Base-by-base conservation (phyloP, 768 basidiomycete genomes). In the Daedaleopsis nitida region DNA sequence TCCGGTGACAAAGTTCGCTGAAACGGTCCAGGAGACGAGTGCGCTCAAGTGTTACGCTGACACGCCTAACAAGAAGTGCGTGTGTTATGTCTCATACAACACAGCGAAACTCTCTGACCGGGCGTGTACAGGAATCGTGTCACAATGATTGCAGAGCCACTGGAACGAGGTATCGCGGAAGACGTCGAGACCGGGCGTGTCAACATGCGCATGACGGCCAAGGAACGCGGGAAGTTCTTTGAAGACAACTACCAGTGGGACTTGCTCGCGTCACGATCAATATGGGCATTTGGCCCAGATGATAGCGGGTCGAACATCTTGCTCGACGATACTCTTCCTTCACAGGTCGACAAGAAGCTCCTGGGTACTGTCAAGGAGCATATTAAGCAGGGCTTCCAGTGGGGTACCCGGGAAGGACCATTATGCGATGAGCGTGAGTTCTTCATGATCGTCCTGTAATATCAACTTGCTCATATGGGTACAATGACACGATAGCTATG, bases 271-370 rank as follows among this genome's bases (percentile, higher is more conserved):
- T 96, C 95, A 47, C 84, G 97, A 60, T 98, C 96, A 67, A 97
- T 99, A 80, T 99, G 97, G 97, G 95, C 97, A 21, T 99, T 99
- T 75, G 97, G 97, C 19, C 97, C 97, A 3, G 94, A 98, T 66
- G 96, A 98, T 48, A 88, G 86, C 64, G 97, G 97, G 0, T 86
- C 96, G 10, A 99, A 99, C 73, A 84, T 96, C 63, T 79, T 98
- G 45, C 77, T 98, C 67, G 96, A 99, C 71, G 97, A 99, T 70
- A 98, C 97, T 2, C 77, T 99, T 17, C 97, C 97, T 4, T 94
- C 92, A 7, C 66, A 94, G 89, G 86, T 97, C 45, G 96, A 99
- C 77, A 97, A 97, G 77, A 98, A 96, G 73, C 69, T 95, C 55
- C 77, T 99, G 54, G 86, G 83, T 38, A 88, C 89, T 7, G 93